These are phyloP conservation scores for Blastomyces silverae DNA, from an alignment of 2,329 filamentous ascomycete species.

Conservation along the genomic window DNA sequence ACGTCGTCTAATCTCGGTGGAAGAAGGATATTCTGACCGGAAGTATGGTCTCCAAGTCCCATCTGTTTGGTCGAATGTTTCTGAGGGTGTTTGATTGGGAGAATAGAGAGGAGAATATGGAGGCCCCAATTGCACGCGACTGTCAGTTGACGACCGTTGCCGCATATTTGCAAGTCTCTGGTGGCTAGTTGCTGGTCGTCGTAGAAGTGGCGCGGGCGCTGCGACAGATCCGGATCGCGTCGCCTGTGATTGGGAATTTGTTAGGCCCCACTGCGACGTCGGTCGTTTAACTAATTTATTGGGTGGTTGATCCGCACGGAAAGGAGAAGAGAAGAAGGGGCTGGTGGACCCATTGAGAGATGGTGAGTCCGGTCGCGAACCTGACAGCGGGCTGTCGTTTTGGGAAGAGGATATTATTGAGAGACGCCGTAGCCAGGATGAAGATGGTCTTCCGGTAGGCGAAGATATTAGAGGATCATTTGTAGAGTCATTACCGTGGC, in stretches of 20 bases:
- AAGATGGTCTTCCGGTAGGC: slow-evolving; percentile 37
- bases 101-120: slow-evolving; percentile 21
- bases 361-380: slow-evolving; percentile 47
- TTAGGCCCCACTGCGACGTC: slow-evolving; percentile 47
- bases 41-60: slow-evolving; percentile 38
- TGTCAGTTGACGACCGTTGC: slow-evolving; percentile 35
- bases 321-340: slow-evolving; percentile 36
- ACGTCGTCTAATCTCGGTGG: slow-evolving; percentile 27
- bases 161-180: slow-evolving; percentile 52
- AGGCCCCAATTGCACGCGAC: slow-evolving; percentile 12
- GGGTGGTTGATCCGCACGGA: slow-evolving; percentile 34
- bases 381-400: slow-evolving; percentile 43
- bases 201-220: slow-evolving; percentile 46
- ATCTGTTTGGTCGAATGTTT: slow-evolving; percentile 17
- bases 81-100: slow-evolving; percentile 12
- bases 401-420: slow-evolving; percentile 47
- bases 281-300: slow-evolving; percentile 60
- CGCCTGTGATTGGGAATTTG: slow-evolving; percentile 31
- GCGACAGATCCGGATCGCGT: slow-evolving; percentile 28
- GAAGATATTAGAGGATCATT: slow-evolving; percentile 25
- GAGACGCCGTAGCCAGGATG: slow-evolving; percentile 52
- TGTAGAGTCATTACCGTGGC: slow-evolving; percentile 26
- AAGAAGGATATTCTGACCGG: slow-evolving; percentile 25
- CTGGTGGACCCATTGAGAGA: slow-evolving; percentile 50
- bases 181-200: slow-evolving; percentile 57